phyloP scores from a whole-genome alignment of 2,329 filamentous ascomycete genomes.

The Colletotrichum agaves region DNA sequence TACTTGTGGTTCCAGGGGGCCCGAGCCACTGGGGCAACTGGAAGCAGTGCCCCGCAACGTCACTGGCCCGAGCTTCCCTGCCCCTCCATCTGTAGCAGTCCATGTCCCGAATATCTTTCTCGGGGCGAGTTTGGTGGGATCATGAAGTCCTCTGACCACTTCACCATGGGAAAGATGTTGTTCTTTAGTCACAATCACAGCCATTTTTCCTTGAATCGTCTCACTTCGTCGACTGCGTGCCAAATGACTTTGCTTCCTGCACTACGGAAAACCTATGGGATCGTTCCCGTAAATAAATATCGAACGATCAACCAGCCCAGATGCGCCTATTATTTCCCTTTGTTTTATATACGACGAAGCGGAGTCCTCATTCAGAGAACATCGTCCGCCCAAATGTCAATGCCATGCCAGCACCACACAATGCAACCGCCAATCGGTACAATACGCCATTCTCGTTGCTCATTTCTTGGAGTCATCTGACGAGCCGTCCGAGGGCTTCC shows the following conservation, averaged over 20 bases:
- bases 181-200: not conserved
- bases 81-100: no score
- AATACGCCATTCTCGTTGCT: not conserved
- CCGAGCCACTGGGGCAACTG: slow-evolving; percentile 3
- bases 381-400: slow-evolving; percentile 24
- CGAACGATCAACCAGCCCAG: slow-evolving; percentile 19
- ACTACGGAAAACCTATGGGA: not conserved
- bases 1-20: not conserved
- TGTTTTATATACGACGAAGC: slow-evolving; percentile 34
- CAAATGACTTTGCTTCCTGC: not conserved
- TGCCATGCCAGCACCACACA: slow-evolving; percentile 33
- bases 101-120: not conserved
- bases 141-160: slow-evolving; percentile 5
- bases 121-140: not conserved
- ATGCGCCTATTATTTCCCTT: slow-evolving; percentile 26
- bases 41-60: slow-evolving; percentile 16
- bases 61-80: slow-evolving; percentile 30
- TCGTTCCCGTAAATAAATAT: not conserved
- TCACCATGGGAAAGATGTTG: not conserved
- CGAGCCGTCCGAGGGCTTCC: slow-evolving; percentile 30
- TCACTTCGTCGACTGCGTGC: not conserved
- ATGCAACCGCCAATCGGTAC: slow-evolving; percentile 14
- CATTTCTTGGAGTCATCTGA: slow-evolving; percentile 34
- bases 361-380: slow-evolving; percentile 34
- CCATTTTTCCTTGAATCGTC: not conserved